These are phyloP conservation scores for Acanthamoeba polyphaga DNA, from an alignment of 208 protist species.

Conservation along the genomic window DNA sequence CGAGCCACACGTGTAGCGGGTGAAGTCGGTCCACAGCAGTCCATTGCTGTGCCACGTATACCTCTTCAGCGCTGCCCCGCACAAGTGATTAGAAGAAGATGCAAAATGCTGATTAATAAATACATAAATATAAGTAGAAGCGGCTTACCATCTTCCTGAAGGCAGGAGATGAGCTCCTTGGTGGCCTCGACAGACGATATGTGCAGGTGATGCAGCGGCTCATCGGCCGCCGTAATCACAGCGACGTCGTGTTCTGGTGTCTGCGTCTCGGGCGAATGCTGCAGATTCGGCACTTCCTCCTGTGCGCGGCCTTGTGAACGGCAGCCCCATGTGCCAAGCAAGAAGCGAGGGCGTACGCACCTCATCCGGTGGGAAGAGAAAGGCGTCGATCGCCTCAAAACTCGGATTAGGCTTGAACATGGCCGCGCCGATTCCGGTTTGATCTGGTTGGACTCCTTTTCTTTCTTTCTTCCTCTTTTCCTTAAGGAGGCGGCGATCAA, in stretches of 20 bases:
- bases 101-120: neutral
- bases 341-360: neutral
- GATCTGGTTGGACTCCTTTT: too few species aligned
- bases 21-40: constrained; percentile 55
- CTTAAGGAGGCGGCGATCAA: constrained; percentile 16
- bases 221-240: neutral
- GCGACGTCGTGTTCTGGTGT: neutral
- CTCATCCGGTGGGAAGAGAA: neutral
- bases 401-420: neutral
- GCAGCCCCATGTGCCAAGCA: neutral
- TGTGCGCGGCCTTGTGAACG: neutral
- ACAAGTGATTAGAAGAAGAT: neutral
- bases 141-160: constrained; percentile 52
- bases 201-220: neutral
- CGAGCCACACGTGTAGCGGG: constrained; percentile 51
- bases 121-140: neutral
- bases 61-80: neutral
- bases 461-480: neutral
- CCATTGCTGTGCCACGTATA: constrained; percentile 62
- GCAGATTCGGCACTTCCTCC: neutral
- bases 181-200: constrained; percentile 43
- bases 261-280: neutral
- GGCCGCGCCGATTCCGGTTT: too few species aligned
- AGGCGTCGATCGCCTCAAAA: constrained; percentile 4
- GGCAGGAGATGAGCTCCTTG: constrained; percentile 50